Conservation (phyloP, 2,329 filamentous ascomycete genomes). For the Apiospora kogelbergensis region DNA sequence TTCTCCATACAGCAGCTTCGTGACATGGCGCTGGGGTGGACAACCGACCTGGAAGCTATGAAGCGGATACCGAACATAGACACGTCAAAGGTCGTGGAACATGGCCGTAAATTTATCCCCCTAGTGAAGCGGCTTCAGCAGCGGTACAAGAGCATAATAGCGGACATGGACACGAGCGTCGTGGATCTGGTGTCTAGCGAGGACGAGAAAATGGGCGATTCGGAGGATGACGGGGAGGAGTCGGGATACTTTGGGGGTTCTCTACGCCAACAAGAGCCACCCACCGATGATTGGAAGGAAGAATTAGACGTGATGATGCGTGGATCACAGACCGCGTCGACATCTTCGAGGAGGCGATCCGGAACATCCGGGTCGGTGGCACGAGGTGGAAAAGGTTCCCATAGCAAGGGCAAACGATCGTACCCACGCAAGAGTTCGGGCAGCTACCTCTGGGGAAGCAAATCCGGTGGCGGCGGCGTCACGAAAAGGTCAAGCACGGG, state of each 20-base stretch:
- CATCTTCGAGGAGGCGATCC: conserved; percentile 4
- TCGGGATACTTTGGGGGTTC: conserved; percentile 48
- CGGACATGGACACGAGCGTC: conserved; percentile 36
- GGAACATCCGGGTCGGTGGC: background rate
- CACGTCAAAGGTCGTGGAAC: conserved; percentile 57
- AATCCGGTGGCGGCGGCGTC: conserved; percentile 1
- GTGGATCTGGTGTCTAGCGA: conserved; percentile 52
- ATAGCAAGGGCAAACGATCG: conserved; percentile 3
- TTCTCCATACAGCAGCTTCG: conserved; percentile 71
- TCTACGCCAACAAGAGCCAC: conserved; percentile 10
- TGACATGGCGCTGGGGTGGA: conserved; percentile 72
- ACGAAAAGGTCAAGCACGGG: conserved; percentile 12
- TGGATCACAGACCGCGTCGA: conserved; percentile 6
- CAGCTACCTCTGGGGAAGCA: conserved; percentile 1
- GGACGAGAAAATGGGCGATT: conserved; percentile 19
- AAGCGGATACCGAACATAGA: conserved; percentile 62
- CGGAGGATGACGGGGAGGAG: conserved; percentile 19
- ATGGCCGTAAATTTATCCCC: conserved; percentile 61
- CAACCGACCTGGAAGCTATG: conserved; percentile 62
- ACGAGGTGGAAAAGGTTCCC: conserved; percentile 10
- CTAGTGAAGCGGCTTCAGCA: conserved; percentile 51
- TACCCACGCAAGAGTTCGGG: conserved; percentile 10
- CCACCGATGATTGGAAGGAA: conserved; percentile 30
- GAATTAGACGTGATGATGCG: conserved; percentile 26
- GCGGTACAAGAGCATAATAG: conserved; percentile 52